phyloP scores from a whole-genome alignment of 441 rosid genomes.

The Corymbia citriodora region DNA sequence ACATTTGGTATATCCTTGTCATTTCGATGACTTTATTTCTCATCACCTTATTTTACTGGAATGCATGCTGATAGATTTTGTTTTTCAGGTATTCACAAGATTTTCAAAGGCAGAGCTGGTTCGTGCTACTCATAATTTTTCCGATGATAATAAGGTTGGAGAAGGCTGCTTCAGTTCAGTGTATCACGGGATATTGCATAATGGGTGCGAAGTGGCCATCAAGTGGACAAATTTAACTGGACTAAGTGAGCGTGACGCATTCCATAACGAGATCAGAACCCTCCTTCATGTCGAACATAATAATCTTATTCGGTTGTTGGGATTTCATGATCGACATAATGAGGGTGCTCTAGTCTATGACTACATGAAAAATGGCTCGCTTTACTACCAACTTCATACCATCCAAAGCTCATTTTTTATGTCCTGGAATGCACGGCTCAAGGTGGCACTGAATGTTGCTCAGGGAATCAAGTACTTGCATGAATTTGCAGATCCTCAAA shows the following conservation, averaged over 20 bases:
- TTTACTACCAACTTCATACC: neutral
- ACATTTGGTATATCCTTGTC: neutral
- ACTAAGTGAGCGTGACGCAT: no score
- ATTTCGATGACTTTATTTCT: neutral
- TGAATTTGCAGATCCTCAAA: neutral
- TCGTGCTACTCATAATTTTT: neutral
- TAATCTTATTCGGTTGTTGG: neutral
- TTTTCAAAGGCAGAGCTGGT: neutral
- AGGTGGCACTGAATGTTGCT: neutral
- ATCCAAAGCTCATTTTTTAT: neutral
- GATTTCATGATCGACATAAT: neutral
- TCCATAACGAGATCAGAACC: neutral
- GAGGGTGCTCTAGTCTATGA: neutral
- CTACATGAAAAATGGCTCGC: neutral
- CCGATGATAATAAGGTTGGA: neutral
- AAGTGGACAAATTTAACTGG: neutral
- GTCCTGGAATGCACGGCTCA: neutral
- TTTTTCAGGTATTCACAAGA: neutral
- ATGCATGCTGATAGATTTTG: neutral
- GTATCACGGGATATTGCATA: neutral
- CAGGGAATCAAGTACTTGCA: constrained; percentile 2
- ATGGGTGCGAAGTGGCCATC: neutral
- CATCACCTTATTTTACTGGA: neutral
- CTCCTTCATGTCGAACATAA: neutral
- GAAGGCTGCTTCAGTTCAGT: neutral